A percentile compares a stretch with the other conserved stretches of the same genome.
These are phyloP conservation scores for Cytospora piceicola DNA, from an alignment of 2,329 filamentous ascomycete species.

Conservation along the genomic window DNA sequence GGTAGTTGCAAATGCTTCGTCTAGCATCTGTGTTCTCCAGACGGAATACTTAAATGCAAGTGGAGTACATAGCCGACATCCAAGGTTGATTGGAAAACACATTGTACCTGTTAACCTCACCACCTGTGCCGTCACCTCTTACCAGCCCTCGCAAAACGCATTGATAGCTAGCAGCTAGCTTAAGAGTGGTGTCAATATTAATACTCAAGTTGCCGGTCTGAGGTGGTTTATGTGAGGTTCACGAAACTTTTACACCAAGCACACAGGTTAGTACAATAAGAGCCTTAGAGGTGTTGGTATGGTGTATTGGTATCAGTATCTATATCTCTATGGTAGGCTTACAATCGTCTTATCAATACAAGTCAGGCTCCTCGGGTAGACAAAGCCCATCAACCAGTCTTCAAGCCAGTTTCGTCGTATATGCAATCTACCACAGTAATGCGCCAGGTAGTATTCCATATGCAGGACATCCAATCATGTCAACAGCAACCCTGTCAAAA, in stretches of 20 bases:
- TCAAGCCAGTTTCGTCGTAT: neutral
- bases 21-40: neutral
- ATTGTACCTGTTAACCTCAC: neutral
- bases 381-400: neutral
- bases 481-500: too few relatives aligned
- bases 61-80: conserved; percentile 23
- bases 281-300: neutral
- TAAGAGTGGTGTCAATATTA: too few relatives aligned
- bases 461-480: neutral
- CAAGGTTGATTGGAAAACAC: neutral
- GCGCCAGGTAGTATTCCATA: neutral
- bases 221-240: neutral
- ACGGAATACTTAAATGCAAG: conserved; percentile 11
- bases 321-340: neutral
- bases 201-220: too few relatives aligned
- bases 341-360: neutral
- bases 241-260: too few relatives aligned
- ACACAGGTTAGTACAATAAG: neutral
- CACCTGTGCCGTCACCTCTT: neutral
- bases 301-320: neutral
- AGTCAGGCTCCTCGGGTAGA: neutral
- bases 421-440: neutral
- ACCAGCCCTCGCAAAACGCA: neutral
- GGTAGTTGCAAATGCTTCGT: neutral
- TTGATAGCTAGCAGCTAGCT: too few relatives aligned